Base-by-base conservation (phyloP, 179 eudicot species). In the Heliamphora pulchella region DNA sequence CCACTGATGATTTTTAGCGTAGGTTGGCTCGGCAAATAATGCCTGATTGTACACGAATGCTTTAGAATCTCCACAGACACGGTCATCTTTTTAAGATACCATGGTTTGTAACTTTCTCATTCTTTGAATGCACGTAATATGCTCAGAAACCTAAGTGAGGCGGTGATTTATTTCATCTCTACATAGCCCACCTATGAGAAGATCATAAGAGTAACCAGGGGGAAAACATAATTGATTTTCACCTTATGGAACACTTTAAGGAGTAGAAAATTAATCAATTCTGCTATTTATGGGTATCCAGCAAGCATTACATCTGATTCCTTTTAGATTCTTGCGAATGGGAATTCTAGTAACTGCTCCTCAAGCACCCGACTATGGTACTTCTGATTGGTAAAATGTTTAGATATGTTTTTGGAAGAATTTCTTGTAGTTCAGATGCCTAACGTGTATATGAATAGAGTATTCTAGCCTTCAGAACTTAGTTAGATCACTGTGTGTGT, bases 331-430 rank as follows among this genome's bases (percentile, higher is more conserved):
- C 2, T 63, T 14, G 22, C 11, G 43, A 8, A 18, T 10, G 20
- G 41, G 22, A 55, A 74, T 58, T 74, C 48, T 74, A 41, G 61
- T 74, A 53, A 55, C 77, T 74, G 63, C 54, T 14, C 63, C 63
- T 74, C 22, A 22, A 3, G 48, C 41, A 39, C 3, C 18, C 3
- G 8, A 57, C 5, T 72, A 50, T 50, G 59, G 64, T 55, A 59
- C 13, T 75, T 58, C 22, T 75, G 67, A 8, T 44, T 48, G 2
- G 2, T 75, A 22, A n/a, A 44, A 75, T 59, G 54, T 62, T 59
- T 59, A 61, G 39, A 1, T 61, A 58, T 0, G 17, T 58, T 74
- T 57, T 74, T 43, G 63, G 77, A 14, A 8, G 14, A 44, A 15
- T 44, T 75, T 43, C 4, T 17, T 57, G 20, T 75, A 75, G 8